Base-by-base conservation (phyloP, 1,284 basidiomycete species). In the Apiotrichum mycotoxinovorans region DNA sequence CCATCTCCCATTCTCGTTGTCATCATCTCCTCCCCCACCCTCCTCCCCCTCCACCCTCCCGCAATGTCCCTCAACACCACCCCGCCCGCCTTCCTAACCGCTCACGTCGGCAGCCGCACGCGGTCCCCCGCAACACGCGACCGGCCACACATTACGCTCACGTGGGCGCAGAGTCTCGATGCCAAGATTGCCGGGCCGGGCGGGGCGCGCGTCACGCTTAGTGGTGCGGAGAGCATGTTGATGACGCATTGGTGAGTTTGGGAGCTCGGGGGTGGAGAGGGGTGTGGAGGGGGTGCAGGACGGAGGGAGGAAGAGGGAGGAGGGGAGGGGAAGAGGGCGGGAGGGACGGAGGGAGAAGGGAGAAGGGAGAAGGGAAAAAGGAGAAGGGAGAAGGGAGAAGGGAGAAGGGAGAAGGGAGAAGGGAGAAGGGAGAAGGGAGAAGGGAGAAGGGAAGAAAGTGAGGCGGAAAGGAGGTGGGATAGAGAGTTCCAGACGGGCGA, bases 111-210 rank as follows among this genome's bases (percentile, higher is more conserved):
- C 4, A 22, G 38, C 9, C 34, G 3, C 22, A 47, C 48, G 22
- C 55, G 47, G 14, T 26, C 54, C 1, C 41, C 52, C 8, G 50
- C 59, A 11, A 46, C 51, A 25, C n/a, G 41, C 35, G 43, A 23
- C 26, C 54, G 66, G 41, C 73, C 75, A 5, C 69, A 74, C 54
- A 78, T 83, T 35, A 98, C 94, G 0, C 78, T 98, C 11, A 96
- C 95, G 1, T 98, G 94, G 78, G 95, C 95, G 1, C 94, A 98
- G 73, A 95, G 91, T 1, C 79, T 94, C 47, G 94, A 98, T 78
- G 90, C 85, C 33, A 94, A 92, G 76, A 95, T 98, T 60, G 91
- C 91, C 0, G 92, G 90, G 0, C 74, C 77, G 5, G 80, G 80
- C 17, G 87, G 90, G 9, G 79, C 80, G 63, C 91, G 93, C 75